Evolutionary conservation across 148 eudicot genomes (phyloP), one percentile per base, ranked within the genome.

Genomic region (Persicaria maculosa): DNA sequence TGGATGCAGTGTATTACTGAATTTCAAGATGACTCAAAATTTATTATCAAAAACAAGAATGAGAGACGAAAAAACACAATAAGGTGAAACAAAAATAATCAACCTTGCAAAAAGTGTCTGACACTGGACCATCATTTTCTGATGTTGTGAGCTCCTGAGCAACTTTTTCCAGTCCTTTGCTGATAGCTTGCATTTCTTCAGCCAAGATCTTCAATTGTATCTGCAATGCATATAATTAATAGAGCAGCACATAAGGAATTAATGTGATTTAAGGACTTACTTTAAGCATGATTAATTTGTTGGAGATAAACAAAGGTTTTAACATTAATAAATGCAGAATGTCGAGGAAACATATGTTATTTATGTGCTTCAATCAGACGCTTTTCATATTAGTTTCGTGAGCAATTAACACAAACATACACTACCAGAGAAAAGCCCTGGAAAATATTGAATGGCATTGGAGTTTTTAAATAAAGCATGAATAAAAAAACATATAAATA

Each of bases 111-210:
- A 90, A 90, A 45, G n/a, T 61, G 53, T 83, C 81, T 8, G 96
- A 88, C 4, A 85, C 77, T 17, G 75, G 77, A 58, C 96, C 96
- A 77, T 90, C 96, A 77, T 88, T 86, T 83, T 88, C 87, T n/a
- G 96, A 88, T 19, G 85, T 80, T 52, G 84, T 74, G 75, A 90
- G 87, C 80, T 90, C 96, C 68, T 90, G 90, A 64, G 78, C 85
- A 76, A 88, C 90, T 81, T 86, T 88, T 82, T 88, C 90, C 31
- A 90, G 81, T 62, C 92, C 96, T 84, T 88, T 88, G 79, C 83
- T 83, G 36, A 88, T 74, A 11, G 95, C 85, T 85, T 90, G 89
- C 94, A 90, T 90, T 86, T 90, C 94, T 79, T 88, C 96, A 2
- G 92, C 96, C 81, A 88, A 80, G 74, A 83, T 80, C 71, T 90